A percentile compares a stretch with the other conserved stretches of the same genome.
These are phyloP conservation scores for Monilinia vaccinii-corymbosi DNA, from an alignment of 2,329 filamentous ascomycete species.

Conservation along the genomic window DNA sequence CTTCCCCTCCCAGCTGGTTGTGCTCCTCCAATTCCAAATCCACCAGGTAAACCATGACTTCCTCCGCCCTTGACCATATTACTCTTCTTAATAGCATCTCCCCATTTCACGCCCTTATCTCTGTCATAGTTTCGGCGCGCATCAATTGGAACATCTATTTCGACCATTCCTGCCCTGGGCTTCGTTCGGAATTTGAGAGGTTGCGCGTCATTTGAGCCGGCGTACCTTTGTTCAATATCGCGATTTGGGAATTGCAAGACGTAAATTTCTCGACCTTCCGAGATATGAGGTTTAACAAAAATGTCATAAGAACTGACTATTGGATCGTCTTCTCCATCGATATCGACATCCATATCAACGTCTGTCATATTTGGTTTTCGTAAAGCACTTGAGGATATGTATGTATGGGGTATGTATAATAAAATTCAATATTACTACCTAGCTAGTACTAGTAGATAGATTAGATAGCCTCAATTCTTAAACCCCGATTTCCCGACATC, in stretches of 20 bases:
- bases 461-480: neutral
- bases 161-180: conserved; percentile 70
- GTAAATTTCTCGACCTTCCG: conserved; percentile 56
- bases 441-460: too few species aligned
- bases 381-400: neutral
- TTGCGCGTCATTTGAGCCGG: conserved; percentile 42
- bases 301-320: conserved; percentile 72
- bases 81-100: conserved; percentile 58
- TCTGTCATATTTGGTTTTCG: conserved; percentile 3
- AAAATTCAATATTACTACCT: too few species aligned
- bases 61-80: conserved; percentile 46
- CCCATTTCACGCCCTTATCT: conserved; percentile 74
- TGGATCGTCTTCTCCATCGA: conserved; percentile 47
- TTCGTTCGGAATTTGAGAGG: conserved; percentile 77
- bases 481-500: neutral
- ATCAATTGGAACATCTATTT: conserved; percentile 83
- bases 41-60: conserved; percentile 61
- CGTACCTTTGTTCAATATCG: conserved; percentile 48
- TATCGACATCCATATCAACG: neutral
- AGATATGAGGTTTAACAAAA: conserved; percentile 68
- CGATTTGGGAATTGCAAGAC: conserved; percentile 88
- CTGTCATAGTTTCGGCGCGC: conserved; percentile 66
- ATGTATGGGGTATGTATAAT: too few species aligned
- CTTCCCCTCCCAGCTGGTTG: conserved; percentile 29
- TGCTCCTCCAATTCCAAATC: conserved; percentile 54